Evolutionary conservation across 371 early-diverging fungal species (phyloP).

Genomic region (Entomophthora muscae): DNA sequence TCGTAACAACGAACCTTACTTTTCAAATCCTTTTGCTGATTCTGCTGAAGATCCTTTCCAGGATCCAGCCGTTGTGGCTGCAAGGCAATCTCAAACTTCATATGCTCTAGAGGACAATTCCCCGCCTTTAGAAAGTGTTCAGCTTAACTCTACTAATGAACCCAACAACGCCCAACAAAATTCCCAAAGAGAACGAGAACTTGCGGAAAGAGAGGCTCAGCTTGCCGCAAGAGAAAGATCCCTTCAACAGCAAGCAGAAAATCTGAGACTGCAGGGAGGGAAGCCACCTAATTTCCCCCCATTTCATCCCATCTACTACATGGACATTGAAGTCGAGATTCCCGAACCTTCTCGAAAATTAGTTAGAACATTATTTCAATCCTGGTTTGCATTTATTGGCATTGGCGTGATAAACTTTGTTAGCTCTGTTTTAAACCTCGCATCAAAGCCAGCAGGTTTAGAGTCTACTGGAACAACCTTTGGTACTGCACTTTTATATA

Average conservation of each 20-base stretch:
- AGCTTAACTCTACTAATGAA: neutral
- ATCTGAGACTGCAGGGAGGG: conserved; percentile 18
- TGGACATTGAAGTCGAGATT: conserved; percentile 56
- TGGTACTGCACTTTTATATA: conserved; percentile 54
- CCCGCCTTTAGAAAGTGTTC: neutral
- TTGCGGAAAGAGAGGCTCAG: conserved; percentile 17
- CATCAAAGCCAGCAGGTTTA: conserved; percentile 42
- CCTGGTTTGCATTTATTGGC: conserved; percentile 60
- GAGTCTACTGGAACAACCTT: conserved; percentile 52
- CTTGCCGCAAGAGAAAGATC: conserved; percentile 16
- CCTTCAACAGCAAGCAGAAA: conserved; percentile 17
- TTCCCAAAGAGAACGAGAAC: conserved; percentile 10
- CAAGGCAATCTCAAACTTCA: neutral
- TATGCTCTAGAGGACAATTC: neutral
- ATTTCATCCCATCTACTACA: conserved; percentile 64
- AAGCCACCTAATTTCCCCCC: conserved; percentile 71
- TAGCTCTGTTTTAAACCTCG: neutral
- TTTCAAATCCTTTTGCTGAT: conserved; percentile 6
- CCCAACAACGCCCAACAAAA: neutral
- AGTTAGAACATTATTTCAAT: conserved; percentile 45
- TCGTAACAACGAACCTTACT: neutral
- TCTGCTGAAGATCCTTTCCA: conserved; percentile 2
- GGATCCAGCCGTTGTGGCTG: neutral
- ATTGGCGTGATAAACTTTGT: conserved; percentile 13
- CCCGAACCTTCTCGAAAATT: conserved; percentile 39